Evolutionary conservation across 1,284 basidiomycete species (phyloP), one percentile per base, ranked within the genome.

Genomic region (Ganoderma multipileum): DNA sequence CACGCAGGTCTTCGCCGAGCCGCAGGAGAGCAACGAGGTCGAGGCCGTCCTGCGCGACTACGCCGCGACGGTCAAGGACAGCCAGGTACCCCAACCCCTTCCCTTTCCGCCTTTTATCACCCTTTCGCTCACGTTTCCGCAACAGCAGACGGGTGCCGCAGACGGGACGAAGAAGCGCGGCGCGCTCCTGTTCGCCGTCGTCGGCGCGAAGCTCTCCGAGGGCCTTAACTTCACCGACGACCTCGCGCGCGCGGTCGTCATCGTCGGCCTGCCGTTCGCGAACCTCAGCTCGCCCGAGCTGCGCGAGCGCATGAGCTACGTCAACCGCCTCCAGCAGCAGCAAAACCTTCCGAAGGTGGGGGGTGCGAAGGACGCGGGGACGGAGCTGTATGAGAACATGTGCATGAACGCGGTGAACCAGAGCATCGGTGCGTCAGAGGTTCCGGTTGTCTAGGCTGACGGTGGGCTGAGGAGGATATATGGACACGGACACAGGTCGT

Each of bases 371-470:
- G 90, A 95, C 73, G 94, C 96, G 4, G 93, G 90, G 3, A 87
- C 88, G 33, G 93, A 96, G 79, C 82, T 97, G 59, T 97, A 97
- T 79, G 91, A 94, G 82, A 97, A 97, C 78, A 88, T 96, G 84
- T 98, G 96, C 77, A 98, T 98, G 95, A 95, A 95, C 73, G 89
- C 96, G 0, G 96, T 99, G 54, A 99, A 99, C 81, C 97, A 99
- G 79, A 96, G 94, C 66, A 98, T 99, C 70, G 97, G 96, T 92
- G 71, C 66, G 89, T 77, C 33, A n/a, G n/a, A n/a, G n/a, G n/a
- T n/a, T n/a, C n/a, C n/a, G n/a, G n/a, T n/a, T n/a, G n/a, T n/a
- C n/a, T n/a, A n/a, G n/a, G n/a, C n/a, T 36, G 36, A 36, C 36
- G 36, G 36, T 36, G 36, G 36, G n/a, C n/a, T 36, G 14, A 20